Conservation (phyloP, 2,329 filamentous ascomycete genomes). For the Clathrospora elynae region DNA sequence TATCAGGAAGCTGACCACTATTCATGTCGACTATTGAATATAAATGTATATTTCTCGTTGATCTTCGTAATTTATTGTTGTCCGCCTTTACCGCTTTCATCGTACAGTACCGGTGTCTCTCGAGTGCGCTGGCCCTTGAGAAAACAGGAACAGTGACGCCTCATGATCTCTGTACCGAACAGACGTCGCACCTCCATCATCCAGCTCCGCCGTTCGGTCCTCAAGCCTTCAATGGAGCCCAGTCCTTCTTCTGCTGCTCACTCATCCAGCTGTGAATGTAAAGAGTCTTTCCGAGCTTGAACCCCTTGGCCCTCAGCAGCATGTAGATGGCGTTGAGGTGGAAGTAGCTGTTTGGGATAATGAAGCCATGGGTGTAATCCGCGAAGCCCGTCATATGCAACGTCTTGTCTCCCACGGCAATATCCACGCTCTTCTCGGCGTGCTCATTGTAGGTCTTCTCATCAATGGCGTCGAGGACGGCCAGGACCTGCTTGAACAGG, state of each 20-base stretch:
- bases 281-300: conserved; percentile 22
- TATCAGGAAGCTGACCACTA: too few species aligned
- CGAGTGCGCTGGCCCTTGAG: too few species aligned
- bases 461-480: conserved; percentile 22
- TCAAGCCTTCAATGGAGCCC: conserved; percentile 24
- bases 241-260: conserved; percentile 27
- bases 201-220: background rate
- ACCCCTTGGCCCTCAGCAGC: conserved; percentile 26
- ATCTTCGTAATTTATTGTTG: too few species aligned
- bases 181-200: background rate
- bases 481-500: conserved; percentile 23
- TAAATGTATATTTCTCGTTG: too few species aligned
- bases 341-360: conserved; percentile 30
- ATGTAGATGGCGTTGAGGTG: conserved; percentile 34
- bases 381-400: conserved; percentile 21
- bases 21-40: too few species aligned
- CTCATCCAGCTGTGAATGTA: conserved; percentile 26
- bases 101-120: too few species aligned
- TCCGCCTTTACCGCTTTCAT: too few species aligned
- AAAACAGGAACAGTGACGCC: too few species aligned
- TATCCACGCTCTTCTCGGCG: conserved; percentile 20
- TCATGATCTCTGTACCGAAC: background rate
- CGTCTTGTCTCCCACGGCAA: conserved; percentile 14
- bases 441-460: conserved; percentile 26
- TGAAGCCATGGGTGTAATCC: conserved; percentile 22